phyloP scores from a whole-genome alignment of 129 eudicot genomes.

The Tagetes patula region DNA sequence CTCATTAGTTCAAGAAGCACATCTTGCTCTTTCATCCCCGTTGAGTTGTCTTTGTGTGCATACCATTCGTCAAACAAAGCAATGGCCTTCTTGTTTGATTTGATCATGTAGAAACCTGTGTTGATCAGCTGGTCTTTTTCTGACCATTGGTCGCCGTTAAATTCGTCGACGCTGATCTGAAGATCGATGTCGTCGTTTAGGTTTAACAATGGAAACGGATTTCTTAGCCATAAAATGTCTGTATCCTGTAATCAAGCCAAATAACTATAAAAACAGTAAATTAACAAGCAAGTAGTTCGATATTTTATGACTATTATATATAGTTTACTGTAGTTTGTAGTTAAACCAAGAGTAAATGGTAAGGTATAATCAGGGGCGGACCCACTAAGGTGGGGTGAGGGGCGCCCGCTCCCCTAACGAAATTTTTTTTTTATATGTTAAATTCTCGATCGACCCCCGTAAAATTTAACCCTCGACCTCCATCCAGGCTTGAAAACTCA shows the following conservation, averaged over 20 bases:
- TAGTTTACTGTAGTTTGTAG: background rate
- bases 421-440: too few species aligned
- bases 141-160: constrained; percentile 46
- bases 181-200: constrained; percentile 31
- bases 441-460: too few species aligned
- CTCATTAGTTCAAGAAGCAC: constrained; percentile 33
- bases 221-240: constrained; percentile 59
- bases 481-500: too few species aligned
- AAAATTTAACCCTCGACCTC: too few species aligned
- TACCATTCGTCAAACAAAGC: constrained; percentile 43
- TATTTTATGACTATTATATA: too few species aligned
- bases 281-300: background rate
- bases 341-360: background rate
- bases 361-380: background rate
- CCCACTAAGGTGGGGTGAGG: too few species aligned
- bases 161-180: constrained; percentile 54
- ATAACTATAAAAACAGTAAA: background rate
- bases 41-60: constrained; percentile 25
- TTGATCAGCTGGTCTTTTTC: constrained; percentile 41
- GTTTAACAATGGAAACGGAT: constrained; percentile 46
- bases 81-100: constrained; percentile 57
- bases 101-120: constrained; percentile 70
- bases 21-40: constrained; percentile 49
- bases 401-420: too few species aligned
- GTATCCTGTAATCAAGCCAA: constrained; percentile 41